Conservation (phyloP, 2,329 filamentous ascomycete genomes). For the Penicillium sclerotigenum region DNA sequence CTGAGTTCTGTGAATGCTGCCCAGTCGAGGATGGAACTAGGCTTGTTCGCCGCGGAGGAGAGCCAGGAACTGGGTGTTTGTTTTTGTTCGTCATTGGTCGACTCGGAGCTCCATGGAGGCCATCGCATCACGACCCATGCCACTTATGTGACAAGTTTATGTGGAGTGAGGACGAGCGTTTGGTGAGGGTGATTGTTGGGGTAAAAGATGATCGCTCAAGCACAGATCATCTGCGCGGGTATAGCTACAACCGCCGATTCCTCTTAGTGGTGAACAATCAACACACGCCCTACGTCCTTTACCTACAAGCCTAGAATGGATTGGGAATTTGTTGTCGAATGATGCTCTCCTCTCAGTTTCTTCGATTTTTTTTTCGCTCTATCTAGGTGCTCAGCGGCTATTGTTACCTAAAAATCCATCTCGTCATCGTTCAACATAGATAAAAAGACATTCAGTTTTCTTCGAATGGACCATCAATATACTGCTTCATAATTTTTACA, state of each 20-base stretch:
- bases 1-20: conserved; percentile 35
- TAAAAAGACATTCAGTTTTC: no score
- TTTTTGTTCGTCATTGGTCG: conserved; percentile 24
- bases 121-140: conserved; percentile 47
- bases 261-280: not conserved
- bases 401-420: no score
- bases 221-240: not conserved
- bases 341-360: no score
- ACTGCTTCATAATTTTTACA: no score
- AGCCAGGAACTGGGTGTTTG: conserved; percentile 12
- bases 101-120: conserved; percentile 47
- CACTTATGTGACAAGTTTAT: conserved; percentile 12
- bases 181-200: conserved; percentile 14
- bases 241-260: not conserved
- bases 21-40: conserved; percentile 46
- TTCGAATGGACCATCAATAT: no score
- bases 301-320: not conserved
- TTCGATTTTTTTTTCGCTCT: no score
- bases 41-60: conserved; percentile 28
- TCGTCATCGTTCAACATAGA: not conserved
- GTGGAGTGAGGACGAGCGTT: not conserved
- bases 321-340: no score
- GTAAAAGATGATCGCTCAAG: not conserved
- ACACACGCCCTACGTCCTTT: not conserved
- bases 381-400: not conserved